phyloP scores from a whole-genome alignment of 371 early-diverging fungal species.

The Syncephalastrum racemosum region DNA sequence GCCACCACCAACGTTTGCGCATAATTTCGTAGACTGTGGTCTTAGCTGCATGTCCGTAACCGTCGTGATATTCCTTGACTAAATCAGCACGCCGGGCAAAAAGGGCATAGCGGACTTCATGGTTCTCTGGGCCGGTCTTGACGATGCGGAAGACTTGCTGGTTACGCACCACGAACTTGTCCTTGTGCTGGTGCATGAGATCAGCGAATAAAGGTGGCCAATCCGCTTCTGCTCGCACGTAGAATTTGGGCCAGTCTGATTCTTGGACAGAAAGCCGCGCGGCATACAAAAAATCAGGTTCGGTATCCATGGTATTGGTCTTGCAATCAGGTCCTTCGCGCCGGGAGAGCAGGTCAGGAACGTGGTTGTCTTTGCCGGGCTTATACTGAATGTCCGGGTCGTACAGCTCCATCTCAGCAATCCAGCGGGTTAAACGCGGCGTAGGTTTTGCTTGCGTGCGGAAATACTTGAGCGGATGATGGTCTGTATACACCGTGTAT shows the following conservation, averaged over 20 bases:
- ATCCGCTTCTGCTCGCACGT: slow-evolving; percentile 4
- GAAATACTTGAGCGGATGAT: slow-evolving; percentile 24
- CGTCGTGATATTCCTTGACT: too few relatives aligned
- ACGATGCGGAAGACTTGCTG: slow-evolving; percentile 6
- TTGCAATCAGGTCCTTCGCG: slow-evolving; percentile 9
- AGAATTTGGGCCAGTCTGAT: slow-evolving; percentile 23
- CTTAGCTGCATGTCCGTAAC: too few relatives aligned
- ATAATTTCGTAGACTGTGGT: too few relatives aligned
- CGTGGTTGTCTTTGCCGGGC: too few relatives aligned
- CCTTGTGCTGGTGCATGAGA: slow-evolving; percentile 2
- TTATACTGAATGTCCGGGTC: too few relatives aligned
- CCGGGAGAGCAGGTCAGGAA: slow-evolving; percentile 17
- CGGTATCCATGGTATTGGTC: neutral
- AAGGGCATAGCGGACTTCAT: slow-evolving; percentile 7
- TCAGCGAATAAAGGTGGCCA: neutral
- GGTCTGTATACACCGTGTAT: slow-evolving; percentile 30
- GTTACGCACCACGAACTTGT: slow-evolving; percentile 7
- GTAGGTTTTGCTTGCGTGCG: slow-evolving; percentile 27
- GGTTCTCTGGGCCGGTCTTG: neutral
- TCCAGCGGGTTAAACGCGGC: slow-evolving; percentile 24
- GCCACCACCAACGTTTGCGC: too few relatives aligned
- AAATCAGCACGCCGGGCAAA: slow-evolving; percentile 15
- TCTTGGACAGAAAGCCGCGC: slow-evolving; percentile 2
- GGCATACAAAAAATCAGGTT: slow-evolving; percentile 23
- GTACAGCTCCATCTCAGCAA: slow-evolving; percentile 27